These are phyloP conservation scores for Lasiosphaeriaceae sp. DNA, from an alignment of 495 filamentous ascomycete species.

Conservation along the genomic window DNA sequence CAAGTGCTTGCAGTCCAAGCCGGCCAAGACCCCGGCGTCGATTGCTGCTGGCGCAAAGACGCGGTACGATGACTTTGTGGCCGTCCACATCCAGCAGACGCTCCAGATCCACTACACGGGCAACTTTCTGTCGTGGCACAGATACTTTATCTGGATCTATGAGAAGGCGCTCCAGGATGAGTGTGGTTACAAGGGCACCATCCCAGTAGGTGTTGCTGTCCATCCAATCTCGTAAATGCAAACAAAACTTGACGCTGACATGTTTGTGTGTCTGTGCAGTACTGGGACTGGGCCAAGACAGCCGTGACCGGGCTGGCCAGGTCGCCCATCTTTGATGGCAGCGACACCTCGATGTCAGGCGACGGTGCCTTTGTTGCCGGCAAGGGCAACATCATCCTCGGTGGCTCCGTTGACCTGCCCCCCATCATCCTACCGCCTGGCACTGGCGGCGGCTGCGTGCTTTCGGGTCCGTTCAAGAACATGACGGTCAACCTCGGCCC, in stretches of 20 bases:
- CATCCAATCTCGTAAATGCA: neutral
- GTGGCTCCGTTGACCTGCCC: neutral
- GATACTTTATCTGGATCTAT: conserved; percentile 57
- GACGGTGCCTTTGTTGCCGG: conserved; percentile 42
- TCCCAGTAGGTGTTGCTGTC: conserved; percentile 36
- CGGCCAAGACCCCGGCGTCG: conserved; percentile 25
- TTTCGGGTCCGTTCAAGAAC: conserved; percentile 52
- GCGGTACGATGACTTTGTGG: conserved; percentile 62
- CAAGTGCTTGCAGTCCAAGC: conserved; percentile 53
- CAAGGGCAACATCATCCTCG: conserved; percentile 7
- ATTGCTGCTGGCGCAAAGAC: conserved; percentile 26
- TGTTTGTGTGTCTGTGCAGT: conserved; percentile 54
- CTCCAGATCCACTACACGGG: conserved; percentile 56
- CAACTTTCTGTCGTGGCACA: conserved; percentile 64
- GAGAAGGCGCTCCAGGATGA: conserved; percentile 60
- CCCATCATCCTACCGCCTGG: conserved; percentile 58
- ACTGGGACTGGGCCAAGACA: conserved; percentile 58
- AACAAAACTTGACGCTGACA: conserved; percentile 23
- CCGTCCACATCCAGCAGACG: conserved; percentile 61
- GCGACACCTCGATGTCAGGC: conserved; percentile 53
- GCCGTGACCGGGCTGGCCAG: conserved; percentile 20
- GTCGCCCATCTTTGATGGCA: conserved; percentile 60
- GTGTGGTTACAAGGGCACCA: conserved; percentile 57
- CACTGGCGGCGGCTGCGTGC: conserved; percentile 62
- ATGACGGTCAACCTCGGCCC: conserved; percentile 54